A percentile compares a stretch with the other conserved stretches of the same genome.
Conservation (phyloP, 352 stramenopile genomes). For the Phytophthora agathidicida region DNA sequence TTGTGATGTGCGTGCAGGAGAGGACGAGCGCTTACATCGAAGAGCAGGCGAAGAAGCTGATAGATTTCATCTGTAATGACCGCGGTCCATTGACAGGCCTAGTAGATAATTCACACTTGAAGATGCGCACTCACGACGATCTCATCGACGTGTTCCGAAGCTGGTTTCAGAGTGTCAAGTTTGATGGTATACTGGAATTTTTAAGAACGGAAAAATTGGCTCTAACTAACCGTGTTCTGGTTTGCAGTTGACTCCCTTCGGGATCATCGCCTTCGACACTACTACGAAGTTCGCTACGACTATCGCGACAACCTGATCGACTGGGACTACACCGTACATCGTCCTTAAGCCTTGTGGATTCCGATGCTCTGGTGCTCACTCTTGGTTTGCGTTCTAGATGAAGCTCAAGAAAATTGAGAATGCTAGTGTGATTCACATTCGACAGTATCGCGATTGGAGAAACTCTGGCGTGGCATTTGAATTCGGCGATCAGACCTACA, state of each 20-base stretch:
- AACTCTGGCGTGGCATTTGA: conserved; percentile 94
- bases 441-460: conserved; percentile 92
- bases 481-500: conserved; percentile 94
- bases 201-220: not conserved
- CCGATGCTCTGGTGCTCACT: too few species aligned
- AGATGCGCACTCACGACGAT: conserved; percentile 90
- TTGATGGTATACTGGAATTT: conserved; percentile 64
- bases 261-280: conserved; percentile 89
- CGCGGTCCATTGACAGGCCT: conserved; percentile 59
- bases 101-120: conserved; percentile 87
- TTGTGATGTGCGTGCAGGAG: conserved; percentile 38
- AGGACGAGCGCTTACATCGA: conserved; percentile 88
- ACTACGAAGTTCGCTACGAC: conserved; percentile 94
- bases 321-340: conserved; percentile 93
- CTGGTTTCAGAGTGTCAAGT: conserved; percentile 74
- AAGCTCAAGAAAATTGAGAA: conserved; percentile 84
- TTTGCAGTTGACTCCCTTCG: conserved; percentile 70
- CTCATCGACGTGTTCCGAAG: conserved; percentile 88
- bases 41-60: conserved; percentile 68
- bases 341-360: too few species aligned
- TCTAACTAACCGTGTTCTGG: not conserved
- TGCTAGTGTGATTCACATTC: conserved; percentile 93
- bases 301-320: conserved; percentile 93
- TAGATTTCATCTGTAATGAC: conserved; percentile 79
- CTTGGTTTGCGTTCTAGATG: conserved; percentile 50